Evolutionary conservation across 2,329 filamentous ascomycete species (phyloP), one percentile per base, ranked within the genome.

Genomic region (Fusarium praegraminearum): DNA sequence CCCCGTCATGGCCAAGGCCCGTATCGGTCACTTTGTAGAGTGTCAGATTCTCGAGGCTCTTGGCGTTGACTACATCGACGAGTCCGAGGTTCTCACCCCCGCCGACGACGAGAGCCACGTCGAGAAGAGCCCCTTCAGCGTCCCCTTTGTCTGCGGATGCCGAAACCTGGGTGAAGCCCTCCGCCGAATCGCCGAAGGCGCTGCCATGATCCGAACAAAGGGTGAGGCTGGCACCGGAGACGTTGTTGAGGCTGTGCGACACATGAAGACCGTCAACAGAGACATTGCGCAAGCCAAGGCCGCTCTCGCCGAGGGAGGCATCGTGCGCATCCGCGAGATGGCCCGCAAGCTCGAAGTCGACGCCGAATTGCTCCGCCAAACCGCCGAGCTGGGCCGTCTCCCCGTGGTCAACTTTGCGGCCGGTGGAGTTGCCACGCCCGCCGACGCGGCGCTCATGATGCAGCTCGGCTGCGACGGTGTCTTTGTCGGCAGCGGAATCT

Each of bases 181-280:
- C 58, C 88, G 96, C 68, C 88, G 96, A 68, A 94, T 99, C 77
- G 88, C 89, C 68, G 96, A 98, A 84, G 96, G 96, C 69, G 96
- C 96, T 12, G 95, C 95, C 76, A 98, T 99, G 95, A 98, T 99
- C 83, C 91, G 96, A 76, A 99, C 96, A 71, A 99, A 98, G 86
- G 96, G 96, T 71, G 96, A 99, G 84, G 96, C 96, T 38, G 96
- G 96, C 68, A 98, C 96, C 1, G 96, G 96, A 68, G 96, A 99
- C 79, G 93, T 99, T 54, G 92, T 98, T 75, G 95, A 98, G 85
- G 96, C 96, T 22, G 95, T 98, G 50, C 90, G 92, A 78, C 96
- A 99, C 86, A 97, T 98, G 89, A 92, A 96, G 78, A 93, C 92
- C 13, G 92, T 98, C 70, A 96, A 91, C 78, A 82, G 84, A 24